Percentiles rank a stretch among this genome's conserved stretches.
Evolutionary conservation across 139 green algal species (phyloP).

Genomic region (Tetradesmus lagerheimii): DNA sequence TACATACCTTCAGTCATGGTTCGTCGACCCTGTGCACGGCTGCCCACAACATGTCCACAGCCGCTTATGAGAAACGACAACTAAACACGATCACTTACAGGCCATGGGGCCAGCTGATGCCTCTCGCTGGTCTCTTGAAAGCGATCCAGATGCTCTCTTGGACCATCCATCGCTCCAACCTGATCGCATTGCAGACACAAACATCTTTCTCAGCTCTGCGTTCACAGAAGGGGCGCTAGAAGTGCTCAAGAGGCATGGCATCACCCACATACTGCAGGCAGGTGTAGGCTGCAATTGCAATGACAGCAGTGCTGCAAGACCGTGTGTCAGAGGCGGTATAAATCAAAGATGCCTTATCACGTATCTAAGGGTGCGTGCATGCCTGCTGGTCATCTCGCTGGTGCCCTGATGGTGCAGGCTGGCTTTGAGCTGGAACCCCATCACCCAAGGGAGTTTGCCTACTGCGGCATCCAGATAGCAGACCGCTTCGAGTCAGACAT

Average conservation of each 20-base stretch:
- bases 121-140: neutral
- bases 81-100: no score
- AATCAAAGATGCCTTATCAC: neutral
- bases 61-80: no score
- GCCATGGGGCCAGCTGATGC: neutral
- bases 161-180: neutral
- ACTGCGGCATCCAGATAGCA: neutral
- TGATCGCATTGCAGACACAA: neutral
- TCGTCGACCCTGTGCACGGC: no score
- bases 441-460: neutral
- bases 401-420: neutral
- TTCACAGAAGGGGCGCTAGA: neutral
- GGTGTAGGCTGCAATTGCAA: neutral
- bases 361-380: neutral
- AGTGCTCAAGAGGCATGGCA: slow-evolving; percentile 8
- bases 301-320: neutral
- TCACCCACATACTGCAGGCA: slow-evolving; percentile 19
- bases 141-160: neutral
- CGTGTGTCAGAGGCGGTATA: neutral
- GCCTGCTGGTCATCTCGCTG: neutral
- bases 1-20: no score
- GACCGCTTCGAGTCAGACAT: slow-evolving; percentile 16
- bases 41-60: no score
- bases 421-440: neutral
- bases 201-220: neutral